Base-by-base conservation (phyloP, 2,329 filamentous ascomycete genomes). In the Talaromyces sp. region DNA sequence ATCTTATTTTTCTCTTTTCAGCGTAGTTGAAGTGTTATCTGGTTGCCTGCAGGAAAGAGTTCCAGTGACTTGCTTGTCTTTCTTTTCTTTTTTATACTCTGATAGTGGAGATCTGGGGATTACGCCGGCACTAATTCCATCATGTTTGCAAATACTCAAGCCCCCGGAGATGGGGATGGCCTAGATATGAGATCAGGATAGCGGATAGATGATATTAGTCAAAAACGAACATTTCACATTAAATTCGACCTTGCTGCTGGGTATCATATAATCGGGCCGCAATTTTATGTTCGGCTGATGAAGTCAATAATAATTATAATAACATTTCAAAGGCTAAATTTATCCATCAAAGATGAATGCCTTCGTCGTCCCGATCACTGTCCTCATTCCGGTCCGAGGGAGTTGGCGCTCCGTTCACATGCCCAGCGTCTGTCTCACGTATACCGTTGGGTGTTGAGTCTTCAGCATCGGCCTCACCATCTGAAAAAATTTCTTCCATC, bases 401-500 rank as follows among this genome's bases (percentile, higher is more conserved):
- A 24, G 46, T 55, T n/a, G 50, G 38, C 29, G 48, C 21, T 19
- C 56, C 59, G 46, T 61, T 58, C 41, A 61, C 59, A 24, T 31
- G 51, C 6, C 35, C 55, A 54, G 27, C 19, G 19, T 46, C 43
- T 46, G 21, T 19, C 54, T 57, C 50, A 46, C 32, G 58, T 46
- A 46, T 21, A 21, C 43, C 43, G 5, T 46, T 46, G n/a, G 43
- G 43, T 4, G 43, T 46, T 21, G 19, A 46, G 11, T 32, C 53
- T 35, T 41, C 52, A 29, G 17, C 61, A n/a, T n/a, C 48, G 14
- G 41, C 53, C 9, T 59, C 57, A 52, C 57, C 61, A 32, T 65
- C 62, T 48, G 61, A 50, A 26, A 62, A 57, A 48, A 65, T 66
- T 31, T 70, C 68, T 51, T 67, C 75, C 65, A 72, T 74, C 84